Conservation (phyloP, 345 rosid species). For the Brassica napus region DNA sequence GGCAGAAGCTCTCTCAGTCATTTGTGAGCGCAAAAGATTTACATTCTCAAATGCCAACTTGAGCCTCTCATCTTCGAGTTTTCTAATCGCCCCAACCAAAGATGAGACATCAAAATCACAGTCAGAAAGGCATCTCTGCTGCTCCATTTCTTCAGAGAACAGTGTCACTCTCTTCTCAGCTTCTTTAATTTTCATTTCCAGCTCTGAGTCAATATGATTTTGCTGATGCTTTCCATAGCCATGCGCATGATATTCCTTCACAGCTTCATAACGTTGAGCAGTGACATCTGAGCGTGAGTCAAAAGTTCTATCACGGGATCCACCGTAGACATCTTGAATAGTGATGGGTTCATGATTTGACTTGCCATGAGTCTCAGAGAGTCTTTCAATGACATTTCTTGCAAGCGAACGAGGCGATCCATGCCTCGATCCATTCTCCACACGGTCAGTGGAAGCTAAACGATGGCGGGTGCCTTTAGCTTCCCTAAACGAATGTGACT, state of each 20-base stretch:
- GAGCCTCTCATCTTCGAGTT: conserved; percentile 64
- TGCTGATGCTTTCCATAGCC: conserved; percentile 42
- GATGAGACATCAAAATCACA: conserved; percentile 62
- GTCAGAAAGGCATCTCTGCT: conserved; percentile 56
- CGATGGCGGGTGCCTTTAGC: conserved; percentile 49
- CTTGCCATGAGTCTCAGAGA: conserved; percentile 59
- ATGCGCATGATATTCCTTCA: conserved; percentile 37
- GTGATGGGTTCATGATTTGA: conserved; percentile 70
- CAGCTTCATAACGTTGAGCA: conserved; percentile 51
- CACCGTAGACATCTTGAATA: conserved; percentile 71
- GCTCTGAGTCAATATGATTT: conserved; percentile 49
- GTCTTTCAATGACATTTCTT: conserved; percentile 82
- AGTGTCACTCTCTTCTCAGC: conserved; percentile 68
- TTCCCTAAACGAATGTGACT: conserved; percentile 78
- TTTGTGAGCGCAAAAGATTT: conserved; percentile 59
- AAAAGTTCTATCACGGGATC: conserved; percentile 49
- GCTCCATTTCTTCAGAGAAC: conserved; percentile 71
- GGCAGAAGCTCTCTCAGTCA: conserved; percentile 63
- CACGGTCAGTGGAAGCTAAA: conserved; percentile 59
- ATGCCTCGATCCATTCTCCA: conserved; percentile 61
- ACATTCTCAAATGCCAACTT: conserved; percentile 75
- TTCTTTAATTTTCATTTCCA: conserved; percentile 61
- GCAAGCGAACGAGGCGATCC: conserved; percentile 86
- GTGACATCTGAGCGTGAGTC: conserved; percentile 48
- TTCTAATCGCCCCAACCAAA: conserved; percentile 58